Conservation (phyloP, 2,329 filamentous ascomycete genomes). For the Cyclaneusma minus region DNA sequence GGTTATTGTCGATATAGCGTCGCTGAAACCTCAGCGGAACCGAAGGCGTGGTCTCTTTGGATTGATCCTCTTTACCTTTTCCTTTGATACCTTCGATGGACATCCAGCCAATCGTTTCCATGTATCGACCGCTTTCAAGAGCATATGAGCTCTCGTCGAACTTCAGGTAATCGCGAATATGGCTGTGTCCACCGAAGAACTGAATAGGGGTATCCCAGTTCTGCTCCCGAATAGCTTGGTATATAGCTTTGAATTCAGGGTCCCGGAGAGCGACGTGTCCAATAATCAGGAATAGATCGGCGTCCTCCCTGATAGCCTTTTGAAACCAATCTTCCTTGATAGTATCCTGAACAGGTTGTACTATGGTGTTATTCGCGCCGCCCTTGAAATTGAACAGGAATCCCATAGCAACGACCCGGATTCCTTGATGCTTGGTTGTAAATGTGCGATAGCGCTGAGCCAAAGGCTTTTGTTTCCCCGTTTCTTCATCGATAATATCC, state of each 20-base stretch:
- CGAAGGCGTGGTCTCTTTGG: conserved; percentile 15
- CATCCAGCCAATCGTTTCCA: conserved; percentile 92
- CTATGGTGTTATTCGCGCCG: conserved; percentile 81
- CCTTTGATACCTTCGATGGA: conserved; percentile 51
- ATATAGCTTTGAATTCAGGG: conserved; percentile 63
- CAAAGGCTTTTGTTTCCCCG: conserved; percentile 57
- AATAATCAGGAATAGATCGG: conserved; percentile 74
- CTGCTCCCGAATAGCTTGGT: conserved; percentile 58
- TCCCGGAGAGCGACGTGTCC: conserved; percentile 78
- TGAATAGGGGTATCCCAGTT: conserved; percentile 76
- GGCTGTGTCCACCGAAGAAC: conserved; percentile 82
- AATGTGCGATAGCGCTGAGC: conserved; percentile 78
- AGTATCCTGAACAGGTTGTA: conserved; percentile 65
- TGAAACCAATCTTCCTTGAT: conserved; percentile 83
- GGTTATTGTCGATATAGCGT: conserved; percentile 87
- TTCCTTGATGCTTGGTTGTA: conserved; percentile 75
- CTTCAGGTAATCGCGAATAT: conserved; percentile 69
- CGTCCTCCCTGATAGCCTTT: conserved; percentile 65
- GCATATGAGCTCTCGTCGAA: conserved; percentile 69
- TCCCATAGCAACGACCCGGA: conserved; percentile 76
- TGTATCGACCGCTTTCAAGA: conserved; percentile 77
- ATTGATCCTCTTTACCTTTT: conserved; percentile 13
- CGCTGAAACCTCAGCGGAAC: conserved; percentile 47
- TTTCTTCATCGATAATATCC: conserved; percentile 64
- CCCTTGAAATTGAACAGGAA: conserved; percentile 90